Evolutionary conservation across 306 rosid species (phyloP).

Genomic region (Malus sieversii): DNA sequence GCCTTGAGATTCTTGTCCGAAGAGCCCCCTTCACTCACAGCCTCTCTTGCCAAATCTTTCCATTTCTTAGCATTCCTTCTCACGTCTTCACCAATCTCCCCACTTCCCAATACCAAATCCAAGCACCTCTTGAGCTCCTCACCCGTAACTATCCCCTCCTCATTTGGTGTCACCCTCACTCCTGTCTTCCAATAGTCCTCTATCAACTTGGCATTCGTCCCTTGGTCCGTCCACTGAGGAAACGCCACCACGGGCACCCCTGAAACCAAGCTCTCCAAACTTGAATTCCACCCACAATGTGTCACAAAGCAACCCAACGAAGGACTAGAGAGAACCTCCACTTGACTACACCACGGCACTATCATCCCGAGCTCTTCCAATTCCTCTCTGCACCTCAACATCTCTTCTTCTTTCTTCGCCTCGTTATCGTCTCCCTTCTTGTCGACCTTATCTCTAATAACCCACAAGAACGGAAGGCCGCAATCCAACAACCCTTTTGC

Average conservation of each 20-base stretch:
- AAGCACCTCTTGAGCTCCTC: conserved; percentile 27
- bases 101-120: conserved; percentile 24
- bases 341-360: conserved; percentile 28
- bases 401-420: not conserved
- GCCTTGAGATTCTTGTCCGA: conserved; percentile 16
- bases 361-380: conserved; percentile 21
- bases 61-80: conserved; percentile 19
- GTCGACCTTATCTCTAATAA: not conserved
- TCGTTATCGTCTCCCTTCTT: not conserved
- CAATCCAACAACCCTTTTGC: conserved; percentile 10
- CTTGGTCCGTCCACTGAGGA: conserved; percentile 24
- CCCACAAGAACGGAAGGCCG: conserved; percentile 29
- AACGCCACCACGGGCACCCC: conserved; percentile 27
- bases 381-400: not conserved
- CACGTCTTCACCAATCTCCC: conserved; percentile 7
- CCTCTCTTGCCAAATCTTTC: conserved; percentile 24
- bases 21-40: conserved; percentile 24
- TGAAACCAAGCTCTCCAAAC: conserved; percentile 16
- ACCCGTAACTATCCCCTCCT: conserved; percentile 10
- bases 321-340: conserved; percentile 15
- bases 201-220: conserved; percentile 26
- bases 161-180: conserved; percentile 11
- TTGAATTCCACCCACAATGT: conserved; percentile 39
- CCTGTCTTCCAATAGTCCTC: conserved; percentile 30
- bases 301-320: conserved; percentile 28